Base-by-base conservation (phyloP, 2,329 filamentous ascomycete species). In the Graphiopsis chlorocephala region DNA sequence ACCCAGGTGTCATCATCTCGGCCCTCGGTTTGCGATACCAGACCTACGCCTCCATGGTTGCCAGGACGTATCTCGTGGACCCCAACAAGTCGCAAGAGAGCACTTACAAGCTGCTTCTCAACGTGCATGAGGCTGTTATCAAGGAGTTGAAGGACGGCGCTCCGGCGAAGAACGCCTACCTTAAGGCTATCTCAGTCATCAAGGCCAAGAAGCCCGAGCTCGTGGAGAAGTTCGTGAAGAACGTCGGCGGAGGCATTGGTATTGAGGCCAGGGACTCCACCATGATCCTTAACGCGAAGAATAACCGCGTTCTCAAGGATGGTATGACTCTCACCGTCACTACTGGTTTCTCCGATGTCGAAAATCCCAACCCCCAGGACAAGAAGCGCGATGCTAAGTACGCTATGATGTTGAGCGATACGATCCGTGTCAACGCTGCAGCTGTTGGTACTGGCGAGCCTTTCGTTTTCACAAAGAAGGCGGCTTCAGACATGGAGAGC, bases 261-360 rank as follows among this genome's bases (percentile, higher is more conserved):
- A 91, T 98, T 50, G 96, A 99, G 80, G 90, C 90, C 69, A 88
- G 91, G 71, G 95, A 99, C 75, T 81, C 85, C 2, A 94, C 92
- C 4, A 85, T 99, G 66, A 79, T 95, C 2, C 82, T 99, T 42
- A 98, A 92, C 72, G 90, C 84, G 66, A 99, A 99, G 81, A 98
- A 93, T 76, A 84, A 82, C 29, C 87, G 93, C 60, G 85, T 86
- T 5, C 81, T 99, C 64, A 96, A 94, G 78, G 96, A 98, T 74
- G 96, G 96, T 69, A 99, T 99, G 95, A 99, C 95, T 0, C 84
- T 99, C 14, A 91, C 90, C 72, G 87, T 99, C 71, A 93, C 91
- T 33, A 95, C 94, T 4, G 93, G 94, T 12, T 91, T 99, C 73
- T 90, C 88, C 65, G 93, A 98, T 74, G 86, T 99, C 55, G 89